Base-by-base conservation (phyloP, 768 basidiomycete genomes). In the Russula sp. region DNA sequence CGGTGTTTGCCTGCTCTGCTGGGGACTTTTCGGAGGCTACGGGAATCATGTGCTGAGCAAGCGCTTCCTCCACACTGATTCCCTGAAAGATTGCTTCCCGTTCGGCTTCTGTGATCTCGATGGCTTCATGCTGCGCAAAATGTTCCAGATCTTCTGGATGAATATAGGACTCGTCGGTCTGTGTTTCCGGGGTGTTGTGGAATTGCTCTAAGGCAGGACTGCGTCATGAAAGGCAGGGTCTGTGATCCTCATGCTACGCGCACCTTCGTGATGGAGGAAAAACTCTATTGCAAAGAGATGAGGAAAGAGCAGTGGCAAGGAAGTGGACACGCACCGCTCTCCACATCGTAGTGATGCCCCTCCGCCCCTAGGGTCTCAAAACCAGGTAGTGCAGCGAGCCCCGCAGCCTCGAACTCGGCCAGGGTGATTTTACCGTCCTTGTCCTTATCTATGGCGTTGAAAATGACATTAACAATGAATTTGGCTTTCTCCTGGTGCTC, bases 181-280 rank as follows among this genome's bases (percentile, higher is more conserved):
- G 97, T 0, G 96, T 98, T 73, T 98, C 97, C 0, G 94, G 95
- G 40, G 96, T 98, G 34, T 86, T 88, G 75, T 99, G 97, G 79
- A 81, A 97, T 75, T 91, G 76, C 76, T 98, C 91, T 92, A 69
- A 14, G 27, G 14, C 10, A 37, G 32, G n/a, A 66, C 32, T 45
- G 27, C 18, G 35, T 63, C 62, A 34, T 52, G 60, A 51, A 22
- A 11, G 10, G 54, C 22, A 57, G 34, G 27, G 34, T 18, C 31
- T 6, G 52, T 8, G 22, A 20, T 18, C 16, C 6, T 22, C 62
- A 40, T 48, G 42, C 47, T 37, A 13, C 42, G 68, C 76, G 70
- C 63, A 88, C 94, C 95, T 84, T 99, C 97, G 75, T 99, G 97
- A 71, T 98, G 95, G 53, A 95, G 79, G 82, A 94, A 95, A 77